Evolutionary conservation across 1,139 yeast genomes (phyloP), one percentile per base, ranked within the genome.

Genomic region (Yamadazyma mexicana): DNA sequence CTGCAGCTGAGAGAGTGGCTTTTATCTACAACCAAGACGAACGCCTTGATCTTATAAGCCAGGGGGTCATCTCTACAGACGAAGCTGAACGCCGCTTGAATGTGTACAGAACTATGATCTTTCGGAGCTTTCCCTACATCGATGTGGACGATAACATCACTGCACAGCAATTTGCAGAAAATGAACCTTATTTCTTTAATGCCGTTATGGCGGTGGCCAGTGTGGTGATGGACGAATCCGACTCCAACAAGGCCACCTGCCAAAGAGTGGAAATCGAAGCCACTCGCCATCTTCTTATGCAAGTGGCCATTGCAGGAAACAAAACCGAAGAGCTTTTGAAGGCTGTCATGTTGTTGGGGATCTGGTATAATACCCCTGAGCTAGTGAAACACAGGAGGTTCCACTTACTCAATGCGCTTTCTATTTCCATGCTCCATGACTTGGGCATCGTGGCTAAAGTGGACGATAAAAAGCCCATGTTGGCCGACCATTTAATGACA

Each of bases 341-440:
- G 55, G 66, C 83, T 15, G 61, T 86, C 34, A 54, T 86, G 22
- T 53, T 87, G 3, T 62, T 86, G 39, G 75, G 85, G 29, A 60
- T 83, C 26, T 89, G 96, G 95, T 87, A 87, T 57, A 87, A 85
- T 49, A 79, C 87, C 5, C 88, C 95, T 0, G 96, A 87, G 59
- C 66, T 87, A 49, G 85, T 86, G 47, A 85, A 81, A 48, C 86
- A 85, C 51, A 77, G 94, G 44, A 76, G 95, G 38, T 82, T 83
- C 48, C 94, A 87, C 56, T 63, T 87, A 40, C 70, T 87, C 48
- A 79, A 82, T 40, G 70, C 79, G 8, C 64, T 87, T 22, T 78
- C 89, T 37, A 79, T 83, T n/a, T 72, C 83, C 2, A 66, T 89
- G 61, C 74, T 86, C 2, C 83, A 80, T 47, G 96, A 89, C 56